Conservation (phyloP, 176 grass and related monocot species). For the Lolium perenne region DNA sequence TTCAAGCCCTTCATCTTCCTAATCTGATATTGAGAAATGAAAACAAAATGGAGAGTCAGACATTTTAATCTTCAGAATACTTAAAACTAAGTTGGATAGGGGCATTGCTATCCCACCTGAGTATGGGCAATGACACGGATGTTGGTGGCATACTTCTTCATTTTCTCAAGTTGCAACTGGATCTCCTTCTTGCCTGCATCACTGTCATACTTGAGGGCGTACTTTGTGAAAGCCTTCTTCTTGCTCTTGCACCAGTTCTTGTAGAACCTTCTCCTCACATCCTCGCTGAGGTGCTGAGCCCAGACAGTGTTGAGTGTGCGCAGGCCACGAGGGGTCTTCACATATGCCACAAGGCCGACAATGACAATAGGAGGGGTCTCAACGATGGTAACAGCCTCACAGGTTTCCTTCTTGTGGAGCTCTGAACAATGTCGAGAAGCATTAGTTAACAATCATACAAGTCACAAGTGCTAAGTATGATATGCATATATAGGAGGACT, state of each 20-base stretch:
- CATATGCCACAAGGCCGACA: slow-evolving; percentile 88
- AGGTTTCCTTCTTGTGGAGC: slow-evolving; percentile 99
- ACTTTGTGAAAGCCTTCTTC: slow-evolving; percentile 95
- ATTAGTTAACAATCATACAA: background rate
- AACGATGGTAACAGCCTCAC: slow-evolving; percentile 91
- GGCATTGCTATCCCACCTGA: slow-evolving; percentile 51
- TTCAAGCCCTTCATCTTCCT: slow-evolving; percentile 98
- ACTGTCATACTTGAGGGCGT: slow-evolving; percentile 79
- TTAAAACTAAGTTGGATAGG: background rate
- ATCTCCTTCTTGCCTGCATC: slow-evolving; percentile 92
- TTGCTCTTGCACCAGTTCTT: slow-evolving; percentile 99
- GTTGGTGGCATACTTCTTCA: slow-evolving; percentile 92
- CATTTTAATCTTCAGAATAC: background rate
- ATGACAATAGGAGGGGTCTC: slow-evolving; percentile 88
- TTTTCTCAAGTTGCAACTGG: slow-evolving; percentile 83
- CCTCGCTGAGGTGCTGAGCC: slow-evolving; percentile 97
- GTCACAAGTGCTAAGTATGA: background rate
- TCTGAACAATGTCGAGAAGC: slow-evolving; percentile 44
- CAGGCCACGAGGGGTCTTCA: slow-evolving; percentile 88
- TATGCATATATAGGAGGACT: background rate
- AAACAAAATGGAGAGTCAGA: background rate
- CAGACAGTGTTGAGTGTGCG: slow-evolving; percentile 84
- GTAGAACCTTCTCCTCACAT: slow-evolving; percentile 88
- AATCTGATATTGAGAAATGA: slow-evolving; percentile 60
- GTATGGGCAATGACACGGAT: slow-evolving; percentile 91